A percentile compares a stretch with the other conserved stretches of the same genome.
These are phyloP conservation scores for Closterium sp. DNA, from an alignment of 139 green algal genomes.

Conservation along the genomic window DNA sequence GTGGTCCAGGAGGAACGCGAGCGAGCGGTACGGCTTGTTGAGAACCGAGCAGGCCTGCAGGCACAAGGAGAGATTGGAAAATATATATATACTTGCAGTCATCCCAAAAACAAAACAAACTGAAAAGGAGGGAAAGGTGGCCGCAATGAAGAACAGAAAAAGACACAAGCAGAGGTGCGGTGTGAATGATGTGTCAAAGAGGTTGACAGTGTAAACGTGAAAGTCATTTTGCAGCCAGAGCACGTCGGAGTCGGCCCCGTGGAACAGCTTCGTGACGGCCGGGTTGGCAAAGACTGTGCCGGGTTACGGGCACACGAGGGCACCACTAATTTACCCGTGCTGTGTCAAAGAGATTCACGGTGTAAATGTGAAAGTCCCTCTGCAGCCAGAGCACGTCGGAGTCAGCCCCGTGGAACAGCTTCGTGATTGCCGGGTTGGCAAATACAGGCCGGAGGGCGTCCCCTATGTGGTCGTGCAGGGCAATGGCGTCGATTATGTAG, in stretches of 20 bases:
- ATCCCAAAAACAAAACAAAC: not conserved
- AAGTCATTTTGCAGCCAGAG: conserved; percentile 81
- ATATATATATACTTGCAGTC: too few species aligned
- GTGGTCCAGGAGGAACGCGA: conserved; percentile 30
- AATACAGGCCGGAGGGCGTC: conserved; percentile 26
- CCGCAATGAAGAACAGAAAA: too few species aligned
- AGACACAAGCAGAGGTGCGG: too few species aligned
- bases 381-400: conserved; percentile 84
- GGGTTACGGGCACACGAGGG: too few species aligned
- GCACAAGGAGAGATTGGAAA: too few species aligned
- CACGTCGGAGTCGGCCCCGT: conserved; percentile 85
- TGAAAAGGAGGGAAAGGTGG: not conserved
- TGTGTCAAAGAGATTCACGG: conserved; percentile 95
- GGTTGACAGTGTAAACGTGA: conserved; percentile 86
- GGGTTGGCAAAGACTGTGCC: too few species aligned
- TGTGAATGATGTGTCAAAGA: conserved; percentile 84
- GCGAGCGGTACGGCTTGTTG: conserved; percentile 32
- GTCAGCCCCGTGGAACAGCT: conserved; percentile 84
- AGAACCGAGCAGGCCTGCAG: conserved; percentile 43
- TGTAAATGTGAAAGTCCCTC: conserved; percentile 89
- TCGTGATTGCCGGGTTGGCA: conserved; percentile 22
- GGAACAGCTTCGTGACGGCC: conserved; percentile 63
- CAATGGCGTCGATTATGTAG: not conserved
- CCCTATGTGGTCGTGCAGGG: conserved; percentile 36
- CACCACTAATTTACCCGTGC: conserved; percentile 41